phyloP scores from a whole-genome alignment of 257 asterid species.

The Nicotiana paniculata region DNA sequence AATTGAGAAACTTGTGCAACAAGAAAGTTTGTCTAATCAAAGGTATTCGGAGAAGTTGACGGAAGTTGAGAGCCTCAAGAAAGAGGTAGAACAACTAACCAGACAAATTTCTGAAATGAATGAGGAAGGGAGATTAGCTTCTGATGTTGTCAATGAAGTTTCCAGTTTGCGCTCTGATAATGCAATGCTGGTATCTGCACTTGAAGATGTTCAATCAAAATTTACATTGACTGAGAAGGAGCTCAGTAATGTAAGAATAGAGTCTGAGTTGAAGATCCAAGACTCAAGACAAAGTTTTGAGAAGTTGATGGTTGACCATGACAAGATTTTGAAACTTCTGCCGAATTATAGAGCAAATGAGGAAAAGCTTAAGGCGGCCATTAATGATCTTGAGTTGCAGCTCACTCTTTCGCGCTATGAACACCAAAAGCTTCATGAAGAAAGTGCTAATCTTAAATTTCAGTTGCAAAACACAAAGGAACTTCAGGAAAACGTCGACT shows the following conservation, averaged over 20 bases:
- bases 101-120: slow-evolving; percentile 24
- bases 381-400: slow-evolving; percentile 67
- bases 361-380: slow-evolving; percentile 52
- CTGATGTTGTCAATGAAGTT: slow-evolving; percentile 29
- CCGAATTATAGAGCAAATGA: slow-evolving; percentile 47
- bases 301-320: slow-evolving; percentile 41
- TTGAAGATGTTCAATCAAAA: slow-evolving; percentile 34
- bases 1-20: slow-evolving; percentile 30
- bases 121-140: slow-evolving; percentile 33
- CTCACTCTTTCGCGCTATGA: slow-evolving; percentile 63
- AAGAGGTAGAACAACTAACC: slow-evolving; percentile 33
- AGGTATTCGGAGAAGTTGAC: slow-evolving; percentile 22
- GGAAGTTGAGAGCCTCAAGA: slow-evolving; percentile 30
- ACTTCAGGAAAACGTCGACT: slow-evolving; percentile 47
- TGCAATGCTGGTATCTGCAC: slow-evolving; percentile 33
- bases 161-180: slow-evolving; percentile 40
- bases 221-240: slow-evolving; percentile 27
- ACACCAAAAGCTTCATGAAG: slow-evolving; percentile 56
- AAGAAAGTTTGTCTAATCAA: slow-evolving; percentile 23
- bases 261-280: slow-evolving; percentile 32
- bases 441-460: slow-evolving; percentile 32
- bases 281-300: slow-evolving; percentile 31
- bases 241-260: slow-evolving; percentile 18
- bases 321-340: slow-evolving; percentile 32
- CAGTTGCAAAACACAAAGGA: slow-evolving; percentile 46